Percentiles rank a stretch among this genome's conserved stretches.
phyloP scores from a whole-genome alignment of 352 stramenopile species.

The Globisporangium barbulae region DNA sequence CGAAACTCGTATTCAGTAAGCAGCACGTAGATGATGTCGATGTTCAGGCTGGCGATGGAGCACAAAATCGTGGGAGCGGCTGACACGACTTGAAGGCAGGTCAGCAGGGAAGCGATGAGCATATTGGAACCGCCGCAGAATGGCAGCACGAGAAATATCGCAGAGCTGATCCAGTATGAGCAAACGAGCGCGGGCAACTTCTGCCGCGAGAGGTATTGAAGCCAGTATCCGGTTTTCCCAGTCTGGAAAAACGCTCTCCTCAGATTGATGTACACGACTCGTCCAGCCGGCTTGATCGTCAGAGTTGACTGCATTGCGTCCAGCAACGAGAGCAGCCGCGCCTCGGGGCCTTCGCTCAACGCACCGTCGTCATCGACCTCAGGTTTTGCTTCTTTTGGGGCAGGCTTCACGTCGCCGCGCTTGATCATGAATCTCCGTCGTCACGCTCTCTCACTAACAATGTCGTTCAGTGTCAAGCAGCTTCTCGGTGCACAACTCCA shows the following conservation, averaged over 20 bases:
- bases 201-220: slow-evolving; percentile 6
- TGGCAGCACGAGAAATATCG: slow-evolving; percentile 4
- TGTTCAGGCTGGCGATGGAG: slow-evolving; percentile 18
- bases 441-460: background rate
- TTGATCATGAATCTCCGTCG: slow-evolving; percentile 3
- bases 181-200: slow-evolving; percentile 2
- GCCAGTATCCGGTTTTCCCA: background rate
- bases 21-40: slow-evolving; percentile 18
- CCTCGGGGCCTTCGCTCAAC: background rate
- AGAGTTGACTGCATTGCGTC: slow-evolving; percentile 10
- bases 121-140: slow-evolving; percentile 11
- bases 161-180: slow-evolving; percentile 17
- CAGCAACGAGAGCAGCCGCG: slow-evolving; percentile 9
- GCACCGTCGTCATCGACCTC: background rate
- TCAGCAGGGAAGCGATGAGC: background rate
- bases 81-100: slow-evolving; percentile 9
- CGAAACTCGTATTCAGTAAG: slow-evolving; percentile 24
- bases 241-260: slow-evolving; percentile 1
- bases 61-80: slow-evolving; percentile 20
- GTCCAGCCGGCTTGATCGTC: slow-evolving; percentile 5
- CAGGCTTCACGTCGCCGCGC: background rate
- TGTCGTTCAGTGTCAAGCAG: background rate
- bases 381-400: background rate
- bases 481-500: background rate
- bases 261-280: slow-evolving; percentile 12